Conservation (phyloP, 2,329 filamentous ascomycete species). For the Dactylellina leptospora region DNA sequence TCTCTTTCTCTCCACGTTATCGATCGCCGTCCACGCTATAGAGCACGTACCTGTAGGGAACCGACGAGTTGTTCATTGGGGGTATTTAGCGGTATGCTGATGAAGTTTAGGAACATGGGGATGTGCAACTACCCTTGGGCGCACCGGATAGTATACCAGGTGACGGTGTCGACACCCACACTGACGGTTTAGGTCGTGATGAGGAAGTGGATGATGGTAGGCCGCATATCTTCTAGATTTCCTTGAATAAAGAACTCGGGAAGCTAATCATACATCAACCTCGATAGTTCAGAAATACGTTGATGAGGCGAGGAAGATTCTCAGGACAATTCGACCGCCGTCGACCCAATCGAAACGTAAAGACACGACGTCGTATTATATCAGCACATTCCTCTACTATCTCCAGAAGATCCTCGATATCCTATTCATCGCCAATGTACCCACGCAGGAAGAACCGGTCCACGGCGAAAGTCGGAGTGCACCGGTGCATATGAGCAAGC, state of each 20-base stretch:
- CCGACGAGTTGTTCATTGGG: not conserved
- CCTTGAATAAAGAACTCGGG: too few relatives aligned
- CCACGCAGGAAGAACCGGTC: slow-evolving; percentile 44
- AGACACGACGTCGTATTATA: slow-evolving; percentile 34
- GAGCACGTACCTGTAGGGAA: slow-evolving; percentile 37
- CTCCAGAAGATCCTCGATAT: slow-evolving; percentile 38
- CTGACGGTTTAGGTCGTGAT: not conserved
- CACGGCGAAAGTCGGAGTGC: slow-evolving; percentile 27
- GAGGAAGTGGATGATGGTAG: slow-evolving; percentile 14
- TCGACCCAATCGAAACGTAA: slow-evolving; percentile 28
- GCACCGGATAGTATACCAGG: slow-evolving; percentile 1
- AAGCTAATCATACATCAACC: too few relatives aligned
- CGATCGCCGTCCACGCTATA: slow-evolving; percentile 46
- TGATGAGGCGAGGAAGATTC: slow-evolving; percentile 22
- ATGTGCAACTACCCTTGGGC: slow-evolving; percentile 33
- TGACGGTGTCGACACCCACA: not conserved
- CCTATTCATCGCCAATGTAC: slow-evolving; percentile 50
- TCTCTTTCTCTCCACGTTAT: slow-evolving; percentile 43
- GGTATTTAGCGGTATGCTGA: slow-evolving; percentile 8
- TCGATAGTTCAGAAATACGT: slow-evolving; percentile 39
- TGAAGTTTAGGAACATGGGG: slow-evolving; percentile 35
- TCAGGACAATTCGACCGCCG: slow-evolving; percentile 24
- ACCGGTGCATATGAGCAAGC: slow-evolving; percentile 41
- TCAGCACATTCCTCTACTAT: slow-evolving; percentile 36
- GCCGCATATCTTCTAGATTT: too few relatives aligned